Base-by-base conservation (phyloP, 2,329 filamentous ascomycete species). In the Fusarium sp. region DNA sequence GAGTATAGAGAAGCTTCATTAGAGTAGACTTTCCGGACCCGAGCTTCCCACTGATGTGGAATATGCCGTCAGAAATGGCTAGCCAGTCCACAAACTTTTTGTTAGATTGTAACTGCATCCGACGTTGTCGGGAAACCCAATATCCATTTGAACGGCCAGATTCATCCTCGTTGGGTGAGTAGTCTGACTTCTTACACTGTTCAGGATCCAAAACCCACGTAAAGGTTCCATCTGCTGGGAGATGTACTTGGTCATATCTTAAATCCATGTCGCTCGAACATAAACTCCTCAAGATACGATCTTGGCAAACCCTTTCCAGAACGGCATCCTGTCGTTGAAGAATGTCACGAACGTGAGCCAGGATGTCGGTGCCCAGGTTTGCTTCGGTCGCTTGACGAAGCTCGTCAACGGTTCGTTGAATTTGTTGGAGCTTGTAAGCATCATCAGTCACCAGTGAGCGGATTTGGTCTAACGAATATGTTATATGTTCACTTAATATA, bases 151-250 rank as follows among this genome's bases (percentile, higher is more conserved):
- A 13, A 13, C 1, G 28, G 12, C 13, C 12, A 4, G 2, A 4
- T 34, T 18, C 32, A 34, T 34, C 32, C 8, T 34, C 0, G 3
- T 18, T 18, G 8, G 32, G 1, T 0, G 16, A 5, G 32, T 0
- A 1, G 4, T 18, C 8, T 18, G 4, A 34, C 9, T 10, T 18
- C 6, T 7, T 5, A n/a, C 0, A 0, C 18, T n/a, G 5, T 0
- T 12, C 18, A n/a, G 34, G 34, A 37, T 7, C 18, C 4, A 37
- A 12, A 37, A 37, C 18, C 34, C 34, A 37, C 5, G 5, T 4
- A n/a, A 37, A 37, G 0, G 34, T 37, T 37, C 18, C 18, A n/a
- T 37, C 10, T n/a, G 5, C 18, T 4, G 34, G 34, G 0, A 37
- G 18, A n/a, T 37, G 34, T 5, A 37, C 34, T 37, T 37, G 34